phyloP scores from a whole-genome alignment of 306 rosid species.

The Vigna unguiculata region DNA sequence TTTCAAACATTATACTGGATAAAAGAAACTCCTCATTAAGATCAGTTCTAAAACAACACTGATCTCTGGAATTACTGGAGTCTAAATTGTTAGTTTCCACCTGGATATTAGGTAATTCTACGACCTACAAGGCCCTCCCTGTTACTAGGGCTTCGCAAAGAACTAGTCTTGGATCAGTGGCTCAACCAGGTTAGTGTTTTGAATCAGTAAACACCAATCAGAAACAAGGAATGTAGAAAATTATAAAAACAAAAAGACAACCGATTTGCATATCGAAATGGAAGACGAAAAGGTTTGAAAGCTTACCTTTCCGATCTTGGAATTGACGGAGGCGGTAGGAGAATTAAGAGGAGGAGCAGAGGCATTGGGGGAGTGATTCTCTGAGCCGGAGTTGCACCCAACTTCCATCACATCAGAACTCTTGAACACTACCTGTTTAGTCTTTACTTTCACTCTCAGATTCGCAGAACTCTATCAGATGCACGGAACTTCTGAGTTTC shows the following conservation, averaged over 20 bases:
- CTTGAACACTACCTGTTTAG: neutral
- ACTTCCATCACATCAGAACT: constrained; percentile 58
- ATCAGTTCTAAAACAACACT: neutral
- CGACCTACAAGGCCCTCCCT: neutral
- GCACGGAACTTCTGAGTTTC: neutral
- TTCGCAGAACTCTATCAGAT: neutral
- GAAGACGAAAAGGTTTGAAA: neutral
- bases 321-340: constrained; percentile 48
- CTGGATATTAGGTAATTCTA: neutral
- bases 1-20: neutral
- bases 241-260: neutral
- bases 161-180: neutral
- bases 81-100: neutral
- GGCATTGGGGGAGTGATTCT: constrained; percentile 41
- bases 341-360: constrained; percentile 37
- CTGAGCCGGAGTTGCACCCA: constrained; percentile 52
- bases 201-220: constrained; percentile 32
- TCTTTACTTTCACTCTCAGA: neutral
- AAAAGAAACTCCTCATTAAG: neutral
- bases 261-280: constrained; percentile 10
- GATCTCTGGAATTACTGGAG: neutral
- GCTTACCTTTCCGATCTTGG: constrained; percentile 72
- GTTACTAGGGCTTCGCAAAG: neutral
- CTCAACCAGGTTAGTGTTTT: constrained; percentile 17
- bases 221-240: neutral